Base-by-base conservation (phyloP, 2,329 filamentous ascomycete genomes). In the Talaromyces sp. region DNA sequence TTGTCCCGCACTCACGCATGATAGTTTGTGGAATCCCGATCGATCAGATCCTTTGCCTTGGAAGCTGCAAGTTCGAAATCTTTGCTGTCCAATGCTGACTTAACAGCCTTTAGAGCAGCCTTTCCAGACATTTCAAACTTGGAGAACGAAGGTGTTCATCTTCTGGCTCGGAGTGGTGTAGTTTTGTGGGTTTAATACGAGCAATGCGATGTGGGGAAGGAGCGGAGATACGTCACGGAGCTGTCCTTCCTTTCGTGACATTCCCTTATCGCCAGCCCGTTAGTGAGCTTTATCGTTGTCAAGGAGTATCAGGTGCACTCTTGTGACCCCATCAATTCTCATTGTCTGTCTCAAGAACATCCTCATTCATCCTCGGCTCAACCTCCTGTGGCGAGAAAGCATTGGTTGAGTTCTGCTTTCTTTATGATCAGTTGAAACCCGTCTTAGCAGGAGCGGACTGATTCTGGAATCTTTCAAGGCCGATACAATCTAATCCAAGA, bases 81-180 rank as follows among this genome's bases (percentile, higher is more conserved):
- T 71, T 91, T 86, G 66, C 88, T 85, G 73, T 92, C 90, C 70
- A 97, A 85, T 56, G 90, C 89, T 68, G 90, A 85, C 74, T 90
- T 91, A 69, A 95, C 90, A 69, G 89, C 87, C 81, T 96, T 97
- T 71, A 97, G 83, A 66, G 89, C 87, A 62, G 89, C 85, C 80
- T 96, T 97, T 74, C 69, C 73, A 67, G 78, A 77, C 78, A 79
- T 79, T 64, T 69, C 76, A 68, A 81, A 52, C 22, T 19, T 54
- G 57, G 22, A 8, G 31, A 62, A 24, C 16, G 3, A 39, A 3
- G 7, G 35, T 62, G 35, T 19, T 52, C 60, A 62, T 62, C 45
- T 7, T 52, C 45, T 52, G 37, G 33, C 19, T 58, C 14, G 56
- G 56, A 59, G 31, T 22, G 33, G 33, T 39, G 50, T 54, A 56